Conservation (phyloP, 1,284 basidiomycete genomes). For the Cronartium quercuum region DNA sequence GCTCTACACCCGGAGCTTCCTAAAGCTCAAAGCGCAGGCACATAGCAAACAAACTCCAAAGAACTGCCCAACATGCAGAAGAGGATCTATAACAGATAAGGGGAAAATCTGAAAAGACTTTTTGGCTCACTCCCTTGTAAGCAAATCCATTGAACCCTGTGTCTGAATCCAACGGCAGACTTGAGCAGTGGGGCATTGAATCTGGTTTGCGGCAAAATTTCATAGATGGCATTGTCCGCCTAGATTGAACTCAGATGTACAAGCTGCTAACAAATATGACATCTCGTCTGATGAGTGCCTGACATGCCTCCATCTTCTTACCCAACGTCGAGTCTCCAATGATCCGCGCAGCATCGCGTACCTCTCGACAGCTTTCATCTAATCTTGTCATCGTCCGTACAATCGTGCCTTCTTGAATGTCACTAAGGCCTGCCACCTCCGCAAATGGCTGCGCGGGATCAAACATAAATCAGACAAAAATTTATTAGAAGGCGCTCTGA, state of each 20-base stretch:
- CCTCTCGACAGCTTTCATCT: slow-evolving; percentile 95
- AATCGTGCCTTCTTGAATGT: slow-evolving; percentile 93
- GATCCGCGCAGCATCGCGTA: slow-evolving; percentile 91
- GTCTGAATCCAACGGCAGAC: no score
- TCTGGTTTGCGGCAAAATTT: no score
- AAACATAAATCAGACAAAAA: neutral
- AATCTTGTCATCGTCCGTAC: slow-evolving; percentile 91
- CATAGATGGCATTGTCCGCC: no score
- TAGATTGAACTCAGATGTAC: slow-evolving; percentile 40
- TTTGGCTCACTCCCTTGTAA: no score
- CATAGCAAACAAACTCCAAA: no score
- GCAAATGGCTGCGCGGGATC: slow-evolving; percentile 68
- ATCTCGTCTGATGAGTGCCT: slow-evolving; percentile 85
- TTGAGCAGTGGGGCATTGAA: no score
- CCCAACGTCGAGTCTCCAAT: slow-evolving; percentile 93
- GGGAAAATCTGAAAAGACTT: no score
- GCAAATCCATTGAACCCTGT: no score
- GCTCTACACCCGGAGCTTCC: no score
- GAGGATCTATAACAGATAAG: no score
- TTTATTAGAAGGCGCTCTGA: neutral
- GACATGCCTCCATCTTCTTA: slow-evolving; percentile 95
- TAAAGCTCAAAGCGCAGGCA: no score
- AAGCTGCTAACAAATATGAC: slow-evolving; percentile 50
- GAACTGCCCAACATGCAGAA: no score
- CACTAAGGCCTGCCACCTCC: slow-evolving; percentile 84